Evolutionary conservation across 352 stramenopile genomes (phyloP), one percentile per base, ranked within the genome.

Genomic region (Phytophthora hibernalis): DNA sequence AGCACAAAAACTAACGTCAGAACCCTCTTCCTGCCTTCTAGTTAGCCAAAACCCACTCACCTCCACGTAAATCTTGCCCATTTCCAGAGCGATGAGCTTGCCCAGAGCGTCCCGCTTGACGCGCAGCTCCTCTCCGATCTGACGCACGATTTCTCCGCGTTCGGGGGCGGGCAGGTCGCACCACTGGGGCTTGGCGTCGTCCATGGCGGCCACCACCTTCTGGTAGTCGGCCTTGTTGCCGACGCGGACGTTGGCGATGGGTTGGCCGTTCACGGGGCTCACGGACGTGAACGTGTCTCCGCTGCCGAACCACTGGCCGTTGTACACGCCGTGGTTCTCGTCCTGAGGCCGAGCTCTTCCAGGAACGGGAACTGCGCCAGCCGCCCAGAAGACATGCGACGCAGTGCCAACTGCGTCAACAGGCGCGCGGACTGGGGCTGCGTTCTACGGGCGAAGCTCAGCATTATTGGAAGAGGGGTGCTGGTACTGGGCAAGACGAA

Each of bases 41-140:
- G 35, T 2, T 20, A 37, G 42, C 3, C 8, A 68, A 12, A 45
- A 3, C 21, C n/a, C 0, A 52, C 61, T 4, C 50, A 91, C 83
- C 76, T 95, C 93, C 37, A 93, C 82, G 59, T 95, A 89, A 71
- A 98, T 98, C 75, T 98, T 98, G 68, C 93, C 93, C 93, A 98
- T 98, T 75, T 98, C 93, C 4, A 97, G 77, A 44, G 91, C 76
- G 37, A 98, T 93, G 37, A 98, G 76, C 58, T 94, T 90, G 55
- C 92, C 93, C 3, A 98, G 77, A 26, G 87, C 78, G n/a, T 97
- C 83, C 51, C 92, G 90, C 72, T 98, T 97, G 52, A 75, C 85
- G 48, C 92, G 87, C 24, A 98, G 77, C 65, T 95, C 85, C 40
- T 96, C 77, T 59, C 91, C 92, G 59, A 98, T 97, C 78, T 97